Evolutionary conservation across 2,329 filamentous ascomycete species (phyloP).

Genomic region (Dryadomyces quercivorus): DNA sequence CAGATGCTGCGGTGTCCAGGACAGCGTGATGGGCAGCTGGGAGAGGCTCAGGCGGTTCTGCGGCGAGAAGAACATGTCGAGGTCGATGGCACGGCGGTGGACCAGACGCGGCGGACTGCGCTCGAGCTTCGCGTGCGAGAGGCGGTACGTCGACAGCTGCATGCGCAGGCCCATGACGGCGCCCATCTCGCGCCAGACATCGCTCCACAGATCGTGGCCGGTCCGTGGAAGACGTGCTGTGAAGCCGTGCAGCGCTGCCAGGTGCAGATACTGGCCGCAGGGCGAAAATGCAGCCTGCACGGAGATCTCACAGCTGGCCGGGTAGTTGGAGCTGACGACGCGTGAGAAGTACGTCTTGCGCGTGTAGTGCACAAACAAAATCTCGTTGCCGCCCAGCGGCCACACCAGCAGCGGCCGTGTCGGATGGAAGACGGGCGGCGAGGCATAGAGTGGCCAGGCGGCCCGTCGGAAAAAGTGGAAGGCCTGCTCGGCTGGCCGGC

Average conservation of each 20-base stretch:
- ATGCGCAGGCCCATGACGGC: neutral
- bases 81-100: neutral
- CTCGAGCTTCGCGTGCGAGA: neutral
- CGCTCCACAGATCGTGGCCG: neutral
- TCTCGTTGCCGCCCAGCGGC: constrained; percentile 2
- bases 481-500: neutral
- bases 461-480: neutral
- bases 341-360: neutral
- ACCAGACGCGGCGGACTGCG: constrained; percentile 1
- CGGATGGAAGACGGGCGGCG: constrained; percentile 3
- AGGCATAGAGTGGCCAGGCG: constrained; percentile 1
- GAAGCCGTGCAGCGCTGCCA: neutral
- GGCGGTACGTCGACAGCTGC: constrained; percentile 1
- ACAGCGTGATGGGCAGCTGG: neutral
- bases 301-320: neutral
- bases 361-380: constrained; percentile 2
- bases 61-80: neutral
- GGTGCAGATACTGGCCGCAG: constrained; percentile 3
- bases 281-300: constrained; percentile 1
- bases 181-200: neutral
- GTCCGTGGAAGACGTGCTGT: neutral
- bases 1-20: constrained; percentile 1
- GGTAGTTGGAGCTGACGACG: neutral
- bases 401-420: neutral
- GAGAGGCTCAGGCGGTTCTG: neutral